Percentiles rank a stretch among this genome's conserved stretches.
phyloP scores from a whole-genome alignment of 2,329 filamentous ascomycete species.

The Epichloe coenophiala region DNA sequence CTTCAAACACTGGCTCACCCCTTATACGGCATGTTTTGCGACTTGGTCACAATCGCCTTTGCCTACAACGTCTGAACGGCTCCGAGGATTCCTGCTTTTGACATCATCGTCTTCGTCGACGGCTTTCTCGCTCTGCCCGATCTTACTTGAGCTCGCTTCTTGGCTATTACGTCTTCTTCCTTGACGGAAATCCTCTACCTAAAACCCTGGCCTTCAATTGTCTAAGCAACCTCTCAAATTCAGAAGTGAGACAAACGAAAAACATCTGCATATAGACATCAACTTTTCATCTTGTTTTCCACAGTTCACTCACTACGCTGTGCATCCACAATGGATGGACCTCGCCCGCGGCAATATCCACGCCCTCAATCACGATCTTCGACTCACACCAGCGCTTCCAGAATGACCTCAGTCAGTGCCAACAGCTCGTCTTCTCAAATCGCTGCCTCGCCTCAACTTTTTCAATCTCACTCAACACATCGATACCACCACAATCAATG shows the following conservation, averaged over 20 bases:
- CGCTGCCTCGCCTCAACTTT: slow-evolving; percentile 21
- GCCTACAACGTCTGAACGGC: background rate
- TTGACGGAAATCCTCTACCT: background rate
- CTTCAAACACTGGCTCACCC: background rate
- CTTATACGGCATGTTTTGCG: background rate
- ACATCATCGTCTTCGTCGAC: background rate
- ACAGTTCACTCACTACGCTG: background rate
- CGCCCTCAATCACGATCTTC: slow-evolving; percentile 34
- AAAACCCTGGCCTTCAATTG: background rate
- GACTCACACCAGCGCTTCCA: slow-evolving; percentile 27
- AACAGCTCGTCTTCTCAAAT: slow-evolving; percentile 29
- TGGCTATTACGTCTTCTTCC: background rate
- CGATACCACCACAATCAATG: slow-evolving; percentile 27
- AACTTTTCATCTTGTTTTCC: background rate
- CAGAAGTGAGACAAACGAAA: background rate
- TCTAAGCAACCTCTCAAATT: background rate
- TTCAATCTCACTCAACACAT: slow-evolving; percentile 23
- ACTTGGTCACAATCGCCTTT: background rate
- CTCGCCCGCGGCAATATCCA: slow-evolving; percentile 19
- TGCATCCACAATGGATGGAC: slow-evolving; percentile 17
- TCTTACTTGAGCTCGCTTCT: background rate
- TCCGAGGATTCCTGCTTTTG: background rate
- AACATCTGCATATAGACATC: background rate
- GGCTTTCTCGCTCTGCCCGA: background rate
- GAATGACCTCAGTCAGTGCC: slow-evolving; percentile 26